Evolutionary conservation across 257 asterid genomes (phyloP).

Genomic region (Euphrasia confusa): DNA sequence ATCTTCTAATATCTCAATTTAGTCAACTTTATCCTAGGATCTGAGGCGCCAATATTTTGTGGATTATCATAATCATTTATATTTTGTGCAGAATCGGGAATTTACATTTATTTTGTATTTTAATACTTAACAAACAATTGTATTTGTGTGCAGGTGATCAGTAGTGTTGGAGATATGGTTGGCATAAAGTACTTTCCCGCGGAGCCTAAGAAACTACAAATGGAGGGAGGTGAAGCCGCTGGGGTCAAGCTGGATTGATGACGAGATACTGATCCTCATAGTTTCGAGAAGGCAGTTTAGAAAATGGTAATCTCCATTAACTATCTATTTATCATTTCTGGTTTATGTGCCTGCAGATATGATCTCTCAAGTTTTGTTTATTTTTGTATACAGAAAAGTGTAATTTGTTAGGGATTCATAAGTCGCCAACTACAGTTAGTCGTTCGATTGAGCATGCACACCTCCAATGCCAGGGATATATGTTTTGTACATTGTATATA

Average conservation of each 20-base stretch:
- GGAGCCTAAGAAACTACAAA: slow-evolving; percentile 70
- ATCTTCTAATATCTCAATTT: background rate
- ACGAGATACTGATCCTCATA: background rate
- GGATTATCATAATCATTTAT: background rate
- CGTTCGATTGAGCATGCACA: too few relatives aligned
- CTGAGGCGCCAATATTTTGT: background rate
- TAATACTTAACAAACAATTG: background rate
- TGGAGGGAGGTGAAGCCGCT: slow-evolving; percentile 38
- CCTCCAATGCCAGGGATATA: too few relatives aligned
- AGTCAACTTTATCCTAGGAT: background rate
- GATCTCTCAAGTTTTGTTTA: too few relatives aligned
- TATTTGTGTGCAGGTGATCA: slow-evolving; percentile 47
- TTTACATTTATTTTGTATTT: background rate
- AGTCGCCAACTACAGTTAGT: too few relatives aligned
- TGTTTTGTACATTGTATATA: too few relatives aligned
- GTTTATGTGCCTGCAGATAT: too few relatives aligned
- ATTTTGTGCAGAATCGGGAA: background rate
- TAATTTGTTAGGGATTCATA: too few relatives aligned
- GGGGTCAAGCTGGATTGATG: slow-evolving; percentile 36
- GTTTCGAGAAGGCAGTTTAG: background rate
- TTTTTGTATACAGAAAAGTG: too few relatives aligned
- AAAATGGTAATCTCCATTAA: too few relatives aligned
- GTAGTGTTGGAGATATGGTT: slow-evolving; percentile 72
- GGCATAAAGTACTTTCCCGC: slow-evolving; percentile 89
- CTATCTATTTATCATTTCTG: too few relatives aligned